phyloP scores from a whole-genome alignment of 2,329 filamentous ascomycete genomes.

The Fusarium paranaense region DNA sequence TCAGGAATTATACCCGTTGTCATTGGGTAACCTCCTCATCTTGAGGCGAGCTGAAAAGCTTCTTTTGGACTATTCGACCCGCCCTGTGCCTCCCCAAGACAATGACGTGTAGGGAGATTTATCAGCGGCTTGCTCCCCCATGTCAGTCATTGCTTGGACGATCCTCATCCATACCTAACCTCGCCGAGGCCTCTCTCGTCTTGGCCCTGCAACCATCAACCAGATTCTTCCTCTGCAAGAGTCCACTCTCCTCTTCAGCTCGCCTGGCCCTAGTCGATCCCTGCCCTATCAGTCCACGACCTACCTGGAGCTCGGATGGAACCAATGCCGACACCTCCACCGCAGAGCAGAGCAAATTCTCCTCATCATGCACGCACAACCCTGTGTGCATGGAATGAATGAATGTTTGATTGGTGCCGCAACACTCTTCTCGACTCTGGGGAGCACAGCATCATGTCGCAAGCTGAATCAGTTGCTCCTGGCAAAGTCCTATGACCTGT shows the following conservation, averaged over 20 bases:
- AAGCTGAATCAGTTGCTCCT: conserved; percentile 1
- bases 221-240: background rate
- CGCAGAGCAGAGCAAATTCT: background rate
- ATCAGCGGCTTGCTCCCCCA: background rate
- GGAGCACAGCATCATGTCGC: conserved; percentile 1
- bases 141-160: background rate
- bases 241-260: conserved; percentile 18
- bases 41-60: conserved; percentile 33
- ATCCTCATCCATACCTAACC: background rate
- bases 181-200: background rate
- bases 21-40: background rate
- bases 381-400: background rate
- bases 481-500: background rate
- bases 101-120: conserved; percentile 27
- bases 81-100: conserved; percentile 2
- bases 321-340: conserved; percentile 11
- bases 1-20: background rate
- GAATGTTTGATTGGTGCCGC: background rate
- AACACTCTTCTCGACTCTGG: background rate
- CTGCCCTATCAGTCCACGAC: conserved; percentile 13
- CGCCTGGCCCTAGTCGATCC: conserved; percentile 8
- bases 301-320: background rate
- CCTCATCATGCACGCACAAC: background rate
- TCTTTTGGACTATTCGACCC: conserved; percentile 17
- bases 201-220: background rate